Evolutionary conservation across 306 rosid species (phyloP), one percentile per base, ranked within the genome.

Genomic region (Malus sylvestris): DNA sequence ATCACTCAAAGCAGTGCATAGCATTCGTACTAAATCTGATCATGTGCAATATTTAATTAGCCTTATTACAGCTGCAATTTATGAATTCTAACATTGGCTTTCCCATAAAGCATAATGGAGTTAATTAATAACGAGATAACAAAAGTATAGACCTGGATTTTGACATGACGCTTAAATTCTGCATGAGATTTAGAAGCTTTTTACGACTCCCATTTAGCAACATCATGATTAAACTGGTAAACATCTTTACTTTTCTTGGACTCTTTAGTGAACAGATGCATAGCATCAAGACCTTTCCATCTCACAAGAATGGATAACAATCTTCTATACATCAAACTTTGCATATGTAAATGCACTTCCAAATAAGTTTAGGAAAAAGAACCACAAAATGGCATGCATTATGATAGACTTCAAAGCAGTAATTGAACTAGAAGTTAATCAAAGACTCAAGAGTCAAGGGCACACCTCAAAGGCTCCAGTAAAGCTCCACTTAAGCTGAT

Each of bases 401-500:
- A 14, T 19, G 53, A 58, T 64, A 53, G 33, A 65, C 63, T 75
- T 70, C 14, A 63, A 45, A 33, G 72, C 46, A 15, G 51, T 22
- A 75, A 49, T 33, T 30, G 57, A 59, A 59, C 77, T 62, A 49
- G 27, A 73, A 25, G 69, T 73, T 49, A 66, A 22, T 40, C 59
- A 40, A 25, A 64, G 74, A 61, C n/a, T 72, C 66, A 66, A 66
- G 77, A 65, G 29, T 77, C 68, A 74, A 72, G 73, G 71, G 68
- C 73, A 35, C 22, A 96, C 99, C 99, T 93, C 97, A 78, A 96
- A 93, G 61, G 98, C 99, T 78, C 99, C 99, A 77, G 75, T 87
- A 70, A 96, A 96, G 89, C 99, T 91, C 98, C 97, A 93, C 78
- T 85, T 91, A 6, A 91, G 86, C 73, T 91, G 97, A 87, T 93